Conservation (phyloP, 2,329 filamentous ascomycete species). For the Lasiodiplodia sp. region DNA sequence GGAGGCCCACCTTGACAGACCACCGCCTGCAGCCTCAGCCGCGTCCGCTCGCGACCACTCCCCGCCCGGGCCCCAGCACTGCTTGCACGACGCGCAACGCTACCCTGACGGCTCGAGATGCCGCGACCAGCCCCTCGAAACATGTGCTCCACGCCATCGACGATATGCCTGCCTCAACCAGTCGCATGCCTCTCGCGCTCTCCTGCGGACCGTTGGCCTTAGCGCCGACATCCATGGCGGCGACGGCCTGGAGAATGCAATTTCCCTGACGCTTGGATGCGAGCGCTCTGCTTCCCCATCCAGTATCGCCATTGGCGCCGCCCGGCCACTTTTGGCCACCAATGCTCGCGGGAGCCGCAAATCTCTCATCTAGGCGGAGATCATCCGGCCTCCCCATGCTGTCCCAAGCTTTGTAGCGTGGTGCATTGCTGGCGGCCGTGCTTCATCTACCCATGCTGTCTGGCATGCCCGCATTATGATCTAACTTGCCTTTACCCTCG, state of each 20-base stretch:
- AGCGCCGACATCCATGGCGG: conserved; percentile 17
- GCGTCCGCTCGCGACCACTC: background rate
- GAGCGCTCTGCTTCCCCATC: conserved; percentile 23
- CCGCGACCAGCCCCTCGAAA: background rate
- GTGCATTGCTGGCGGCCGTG: conserved; percentile 26
- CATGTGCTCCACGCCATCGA: conserved; percentile 4
- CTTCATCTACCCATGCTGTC: conserved; percentile 16
- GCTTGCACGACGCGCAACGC: conserved; percentile 11
- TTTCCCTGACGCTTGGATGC: conserved; percentile 28
- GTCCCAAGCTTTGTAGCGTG: conserved; percentile 23
- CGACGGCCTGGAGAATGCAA: conserved; percentile 25
- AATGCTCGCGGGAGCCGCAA: conserved; percentile 22
- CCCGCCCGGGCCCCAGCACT: background rate
- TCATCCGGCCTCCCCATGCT: conserved; percentile 24
- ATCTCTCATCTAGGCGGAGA: conserved; percentile 22
- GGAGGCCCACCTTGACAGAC: conserved; percentile 15
- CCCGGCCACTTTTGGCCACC: conserved; percentile 4
- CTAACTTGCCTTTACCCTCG: conserved; percentile 21
- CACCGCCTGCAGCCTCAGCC: conserved; percentile 14
- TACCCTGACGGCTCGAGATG: conserved; percentile 7
- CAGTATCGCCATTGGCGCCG: conserved; percentile 25
- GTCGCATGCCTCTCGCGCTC: conserved; percentile 18
- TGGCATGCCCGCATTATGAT: conserved; percentile 26
- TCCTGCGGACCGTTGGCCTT: conserved; percentile 25
- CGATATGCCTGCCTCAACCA: background rate